Conservation (phyloP, 2,329 filamentous ascomycete species). For the Trichoderma cornu-damae region DNA sequence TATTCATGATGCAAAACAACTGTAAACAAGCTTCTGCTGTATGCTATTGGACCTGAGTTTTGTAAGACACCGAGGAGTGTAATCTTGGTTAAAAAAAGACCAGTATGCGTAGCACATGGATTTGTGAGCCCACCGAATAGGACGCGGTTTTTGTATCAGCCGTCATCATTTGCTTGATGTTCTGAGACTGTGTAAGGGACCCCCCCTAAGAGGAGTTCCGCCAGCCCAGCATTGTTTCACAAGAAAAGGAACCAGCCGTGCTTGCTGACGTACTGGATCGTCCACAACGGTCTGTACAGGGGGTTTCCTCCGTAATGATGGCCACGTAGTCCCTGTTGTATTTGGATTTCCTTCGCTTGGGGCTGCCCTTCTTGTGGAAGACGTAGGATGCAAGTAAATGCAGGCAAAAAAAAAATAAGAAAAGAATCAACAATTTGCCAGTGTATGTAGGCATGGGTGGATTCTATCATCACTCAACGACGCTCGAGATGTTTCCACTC, state of each 20-base stretch:
- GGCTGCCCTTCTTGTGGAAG: background rate
- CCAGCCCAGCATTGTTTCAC: background rate
- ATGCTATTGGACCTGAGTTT: background rate
- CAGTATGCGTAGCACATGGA: background rate
- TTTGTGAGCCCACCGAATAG: background rate
- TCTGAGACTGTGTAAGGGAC: constrained; percentile 4
- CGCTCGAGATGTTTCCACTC: background rate
- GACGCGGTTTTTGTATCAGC: background rate
- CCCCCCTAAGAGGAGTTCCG: background rate
- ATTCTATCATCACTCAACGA: background rate
- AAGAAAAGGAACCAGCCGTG: background rate
- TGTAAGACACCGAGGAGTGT: background rate
- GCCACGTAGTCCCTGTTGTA: background rate
- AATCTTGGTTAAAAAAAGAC: background rate
- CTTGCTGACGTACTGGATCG: background rate
- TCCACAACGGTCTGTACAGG: background rate
- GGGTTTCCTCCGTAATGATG: too few relatives aligned
- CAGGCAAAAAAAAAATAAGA: too few relatives aligned
- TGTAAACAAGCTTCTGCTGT: background rate
- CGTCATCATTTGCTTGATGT: background rate
- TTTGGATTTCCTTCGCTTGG: background rate
- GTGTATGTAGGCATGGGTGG: background rate
- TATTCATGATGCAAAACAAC: background rate
- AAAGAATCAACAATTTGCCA: too few relatives aligned
- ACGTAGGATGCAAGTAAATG: too few relatives aligned